Evolutionary conservation across 495 filamentous ascomycete genomes (phyloP), one percentile per base, ranked within the genome.

Genomic region (Penicillium soppii): DNA sequence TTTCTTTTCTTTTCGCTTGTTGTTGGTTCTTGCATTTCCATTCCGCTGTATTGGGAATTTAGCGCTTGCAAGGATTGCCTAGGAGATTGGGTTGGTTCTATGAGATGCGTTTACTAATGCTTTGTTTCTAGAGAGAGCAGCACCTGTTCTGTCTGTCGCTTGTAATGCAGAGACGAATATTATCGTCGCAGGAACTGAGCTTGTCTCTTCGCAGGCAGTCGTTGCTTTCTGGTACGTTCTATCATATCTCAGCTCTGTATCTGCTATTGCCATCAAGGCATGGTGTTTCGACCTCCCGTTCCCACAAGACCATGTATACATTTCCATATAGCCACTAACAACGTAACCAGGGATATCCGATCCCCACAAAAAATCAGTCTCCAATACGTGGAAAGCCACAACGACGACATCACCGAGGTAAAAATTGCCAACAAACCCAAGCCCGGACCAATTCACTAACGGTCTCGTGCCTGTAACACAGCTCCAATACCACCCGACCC

Each of bases 361-460:
- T 82, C 80, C 43, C 68, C 80, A 0, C 52, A 66, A 35, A 57
- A 70, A 21, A 78, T 80, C 7, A 69, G 75, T 39, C 72, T 80
- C 21, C 74, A 86, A 59, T 94, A 92, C 61, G 75, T 84, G 26
- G 92, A 97, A 59, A 87, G 89, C 42, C 92, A 97, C 67, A 92
- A 87, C 47, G 92, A 97, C 68, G 91, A 96, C 65, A 79, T 97
- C 41, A 96, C 92, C 19, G 85, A 90, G 72, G 85, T 89, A 43
- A 53, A 60, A 56, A 36, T 15, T 19, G 7, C 32, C 22, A 4
- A 12, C 20, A 15, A 30, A n/a, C n/a, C 5, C 10, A 20, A n/a
- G 3, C 38, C 19, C 21, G 3, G 7, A 1, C 6, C 15, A n/a
- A 25, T n/a, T 22, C 20, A 7, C 13, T 40, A 46, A 21, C 27